phyloP scores from a whole-genome alignment of 768 basidiomycete genomes.

The Pleurotus sapidus region DNA sequence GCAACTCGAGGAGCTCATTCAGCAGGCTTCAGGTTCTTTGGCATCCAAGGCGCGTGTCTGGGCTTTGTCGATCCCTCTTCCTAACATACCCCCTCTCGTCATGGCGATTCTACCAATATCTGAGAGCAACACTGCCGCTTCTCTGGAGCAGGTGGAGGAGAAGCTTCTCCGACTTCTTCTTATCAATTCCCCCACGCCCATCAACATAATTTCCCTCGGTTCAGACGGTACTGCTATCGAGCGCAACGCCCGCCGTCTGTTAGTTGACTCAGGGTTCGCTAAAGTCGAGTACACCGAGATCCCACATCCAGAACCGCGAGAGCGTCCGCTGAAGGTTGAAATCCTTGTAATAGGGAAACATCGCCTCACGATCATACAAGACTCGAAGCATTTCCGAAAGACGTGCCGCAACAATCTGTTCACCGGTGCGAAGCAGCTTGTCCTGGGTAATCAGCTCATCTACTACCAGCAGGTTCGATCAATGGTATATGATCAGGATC shows the following conservation, averaged over 20 bases:
- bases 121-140: no score
- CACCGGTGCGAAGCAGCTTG: constrained; percentile 24
- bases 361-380: constrained; percentile 26
- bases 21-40: background rate
- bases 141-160: no score
- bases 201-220: no score
- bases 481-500: constrained; percentile 10
- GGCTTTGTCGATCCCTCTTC: no score
- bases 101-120: no score
- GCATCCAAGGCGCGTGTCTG: no score
- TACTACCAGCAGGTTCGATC: constrained; percentile 17
- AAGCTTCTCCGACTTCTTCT: no score
- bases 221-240: no score
- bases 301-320: background rate
- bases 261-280: no score
- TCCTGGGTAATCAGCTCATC: constrained; percentile 17
- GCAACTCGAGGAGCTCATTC: background rate
- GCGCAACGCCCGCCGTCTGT: no score
- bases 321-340: background rate
- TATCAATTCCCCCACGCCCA: no score
- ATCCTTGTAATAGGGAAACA: background rate
- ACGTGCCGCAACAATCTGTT: constrained; percentile 31
- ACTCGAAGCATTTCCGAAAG: constrained; percentile 33
- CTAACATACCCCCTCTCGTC: no score
- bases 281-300: background rate